Evolutionary conservation across 2,329 filamentous ascomycete species (phyloP).

Genomic region (Colletotrichum tropicale): DNA sequence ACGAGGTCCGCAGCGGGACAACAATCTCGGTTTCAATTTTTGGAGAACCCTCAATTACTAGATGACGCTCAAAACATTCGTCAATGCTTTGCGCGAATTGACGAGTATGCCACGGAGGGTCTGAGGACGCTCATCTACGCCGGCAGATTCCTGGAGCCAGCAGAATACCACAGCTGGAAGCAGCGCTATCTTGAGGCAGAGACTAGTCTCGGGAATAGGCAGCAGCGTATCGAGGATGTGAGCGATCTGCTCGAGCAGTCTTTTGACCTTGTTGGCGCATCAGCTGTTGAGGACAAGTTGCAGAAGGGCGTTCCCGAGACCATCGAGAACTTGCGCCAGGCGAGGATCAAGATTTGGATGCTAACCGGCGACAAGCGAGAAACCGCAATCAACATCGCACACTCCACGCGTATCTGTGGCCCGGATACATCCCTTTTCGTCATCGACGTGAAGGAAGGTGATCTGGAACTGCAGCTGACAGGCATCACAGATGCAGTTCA

Average conservation of each 20-base stretch:
- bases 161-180: slow-evolving; percentile 78
- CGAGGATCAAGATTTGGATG: slow-evolving; percentile 93
- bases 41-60: slow-evolving; percentile 49
- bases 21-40: slow-evolving; percentile 61
- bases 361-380: slow-evolving; percentile 89
- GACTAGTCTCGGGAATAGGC: slow-evolving; percentile 77
- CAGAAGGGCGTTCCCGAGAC: slow-evolving; percentile 87
- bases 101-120: slow-evolving; percentile 87
- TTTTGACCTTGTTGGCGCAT: slow-evolving; percentile 80
- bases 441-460: slow-evolving; percentile 67
- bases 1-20: slow-evolving; percentile 30
- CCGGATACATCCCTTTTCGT: slow-evolving; percentile 81
- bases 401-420: slow-evolving; percentile 71
- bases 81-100: slow-evolving; percentile 83
- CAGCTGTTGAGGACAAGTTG: slow-evolving; percentile 88
- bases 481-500: slow-evolving; percentile 69
- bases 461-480: slow-evolving; percentile 69
- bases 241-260: slow-evolving; percentile 80
- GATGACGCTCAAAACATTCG: slow-evolving; percentile 72
- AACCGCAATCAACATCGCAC: slow-evolving; percentile 85
- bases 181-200: slow-evolving; percentile 76
- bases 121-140: slow-evolving; percentile 82
- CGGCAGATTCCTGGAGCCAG: slow-evolving; percentile 74
- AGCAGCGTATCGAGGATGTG: slow-evolving; percentile 76
- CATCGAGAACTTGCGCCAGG: slow-evolving; percentile 80